Evolutionary conservation across 345 rosid species (phyloP).

Genomic region (Pistacia vera): DNA sequence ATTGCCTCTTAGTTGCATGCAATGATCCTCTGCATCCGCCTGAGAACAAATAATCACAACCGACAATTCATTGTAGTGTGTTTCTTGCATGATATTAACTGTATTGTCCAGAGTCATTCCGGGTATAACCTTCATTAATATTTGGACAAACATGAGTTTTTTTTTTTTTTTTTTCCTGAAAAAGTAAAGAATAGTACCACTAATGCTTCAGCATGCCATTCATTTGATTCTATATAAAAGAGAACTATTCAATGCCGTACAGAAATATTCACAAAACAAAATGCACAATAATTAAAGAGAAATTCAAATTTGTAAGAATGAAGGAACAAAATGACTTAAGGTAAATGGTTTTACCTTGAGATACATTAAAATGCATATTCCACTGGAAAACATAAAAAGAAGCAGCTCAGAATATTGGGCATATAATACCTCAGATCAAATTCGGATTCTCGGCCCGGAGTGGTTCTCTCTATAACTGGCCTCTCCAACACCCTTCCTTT

Average conservation of each 20-base stretch:
- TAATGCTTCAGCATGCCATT: not conserved
- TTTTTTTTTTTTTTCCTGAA: slow-evolving; percentile 75
- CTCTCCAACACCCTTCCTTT: slow-evolving; percentile 73
- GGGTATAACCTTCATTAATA: too few species aligned
- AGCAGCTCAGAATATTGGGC: not conserved
- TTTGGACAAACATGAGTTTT: slow-evolving; percentile 33
- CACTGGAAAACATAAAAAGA: not conserved
- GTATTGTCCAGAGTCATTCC: too few species aligned
- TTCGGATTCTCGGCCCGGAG: slow-evolving; percentile 80
- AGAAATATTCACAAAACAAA: not conserved
- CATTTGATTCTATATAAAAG: not conserved
- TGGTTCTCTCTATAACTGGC: slow-evolving; percentile 67
- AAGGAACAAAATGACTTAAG: not conserved
- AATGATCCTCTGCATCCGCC: slow-evolving; percentile 92
- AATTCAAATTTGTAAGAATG: slow-evolving; percentile 2
- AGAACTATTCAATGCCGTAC: not conserved
- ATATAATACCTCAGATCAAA: slow-evolving; percentile 68
- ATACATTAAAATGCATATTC: not conserved
- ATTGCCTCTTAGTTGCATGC: slow-evolving; percentile 93
- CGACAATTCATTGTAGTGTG: slow-evolving; percentile 81
- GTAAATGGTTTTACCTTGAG: not conserved
- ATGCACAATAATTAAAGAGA: not conserved
- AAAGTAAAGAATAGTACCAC: not conserved
- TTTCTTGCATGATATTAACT: slow-evolving; percentile 71
- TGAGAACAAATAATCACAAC: slow-evolving; percentile 93